These are phyloP conservation scores for Sporothrix schenckii DNA, from an alignment of 2,329 filamentous ascomycete species.

Conservation along the genomic window DNA sequence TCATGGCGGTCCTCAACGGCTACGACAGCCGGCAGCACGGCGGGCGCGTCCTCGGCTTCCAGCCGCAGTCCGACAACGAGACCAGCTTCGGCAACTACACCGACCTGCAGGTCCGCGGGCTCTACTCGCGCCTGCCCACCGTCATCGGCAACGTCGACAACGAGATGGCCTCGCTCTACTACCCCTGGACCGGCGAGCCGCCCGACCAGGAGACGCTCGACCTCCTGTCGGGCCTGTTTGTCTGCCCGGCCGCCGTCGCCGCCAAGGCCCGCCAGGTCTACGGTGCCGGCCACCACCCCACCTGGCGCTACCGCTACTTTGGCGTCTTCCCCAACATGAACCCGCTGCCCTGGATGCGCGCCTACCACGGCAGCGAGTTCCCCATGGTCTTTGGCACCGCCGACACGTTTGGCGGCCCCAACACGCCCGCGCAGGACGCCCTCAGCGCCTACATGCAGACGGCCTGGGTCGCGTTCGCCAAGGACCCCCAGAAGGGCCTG, in stretches of 20 bases:
- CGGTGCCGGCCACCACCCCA: neutral
- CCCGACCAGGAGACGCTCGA: neutral
- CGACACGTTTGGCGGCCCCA: neutral
- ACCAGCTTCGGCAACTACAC: conserved; percentile 24
- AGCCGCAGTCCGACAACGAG: conserved; percentile 21
- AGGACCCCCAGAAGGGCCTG: neutral
- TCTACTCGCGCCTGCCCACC: neutral
- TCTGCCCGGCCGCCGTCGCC: conserved; percentile 12
- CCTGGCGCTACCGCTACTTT: conserved; percentile 26
- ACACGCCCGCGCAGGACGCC: neutral
- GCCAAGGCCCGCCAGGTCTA: neutral
- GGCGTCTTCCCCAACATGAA: conserved; percentile 26
- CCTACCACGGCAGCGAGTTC: conserved; percentile 29
- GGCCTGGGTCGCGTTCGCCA: conserved; percentile 6
- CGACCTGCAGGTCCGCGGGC: conserved; percentile 9
- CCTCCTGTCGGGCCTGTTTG: neutral
- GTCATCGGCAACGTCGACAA: conserved; percentile 22
- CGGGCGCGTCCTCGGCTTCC: conserved; percentile 15
- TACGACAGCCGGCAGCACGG: neutral
- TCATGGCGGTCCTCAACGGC: conserved; percentile 16
- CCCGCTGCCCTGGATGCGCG: conserved; percentile 20
- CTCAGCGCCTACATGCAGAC: conserved; percentile 1
- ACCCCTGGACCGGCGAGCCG: conserved; percentile 14
- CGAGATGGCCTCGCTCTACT: conserved; percentile 18
- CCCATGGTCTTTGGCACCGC: conserved; percentile 28